Evolutionary conservation across 208 protist species (phyloP).

Genomic region (Acanthamoeba sp.): DNA sequence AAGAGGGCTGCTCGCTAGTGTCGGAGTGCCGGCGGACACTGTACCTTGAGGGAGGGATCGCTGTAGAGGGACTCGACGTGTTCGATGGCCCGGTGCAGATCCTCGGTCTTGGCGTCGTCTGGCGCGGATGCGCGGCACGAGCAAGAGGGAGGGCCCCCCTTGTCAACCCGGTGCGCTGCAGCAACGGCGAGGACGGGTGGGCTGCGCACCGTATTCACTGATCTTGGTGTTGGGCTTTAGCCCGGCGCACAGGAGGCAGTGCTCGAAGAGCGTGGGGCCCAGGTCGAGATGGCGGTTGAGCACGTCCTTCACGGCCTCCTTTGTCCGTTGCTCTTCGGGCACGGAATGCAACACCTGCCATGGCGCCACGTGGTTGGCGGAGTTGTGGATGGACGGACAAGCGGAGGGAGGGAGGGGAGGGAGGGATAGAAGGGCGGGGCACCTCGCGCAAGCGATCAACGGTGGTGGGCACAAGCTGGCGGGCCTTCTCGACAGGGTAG

Average conservation of each 20-base stretch:
- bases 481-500: constrained; percentile 46
- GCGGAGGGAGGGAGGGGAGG: too few species aligned
- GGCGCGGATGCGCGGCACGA: not conserved
- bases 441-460: not conserved
- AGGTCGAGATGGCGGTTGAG: constrained; percentile 86
- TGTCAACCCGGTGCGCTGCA: too few species aligned
- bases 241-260: constrained; percentile 87
- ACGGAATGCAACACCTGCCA: not conserved
- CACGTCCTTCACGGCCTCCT: constrained; percentile 75
- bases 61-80: not conserved
- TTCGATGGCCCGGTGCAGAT: constrained; percentile 20
- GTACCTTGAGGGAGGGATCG: not conserved
- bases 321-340: not conserved
- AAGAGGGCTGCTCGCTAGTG: too few species aligned
- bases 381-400: not conserved
- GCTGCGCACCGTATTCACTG: constrained; percentile 2
- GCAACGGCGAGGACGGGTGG: not conserved
- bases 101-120: constrained; percentile 61
- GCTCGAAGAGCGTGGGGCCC: constrained; percentile 89
- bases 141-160: too few species aligned
- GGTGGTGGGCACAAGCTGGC: constrained; percentile 43
- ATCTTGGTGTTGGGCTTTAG: constrained; percentile 82
- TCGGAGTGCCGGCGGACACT: too few species aligned
- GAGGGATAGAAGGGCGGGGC: not conserved
- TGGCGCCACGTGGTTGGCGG: not conserved